Percentiles rank a stretch among this genome's conserved stretches.
These are phyloP conservation scores for Aaosphaeria pasadenensis DNA, from an alignment of 2,329 filamentous ascomycete species.

Conservation along the genomic window DNA sequence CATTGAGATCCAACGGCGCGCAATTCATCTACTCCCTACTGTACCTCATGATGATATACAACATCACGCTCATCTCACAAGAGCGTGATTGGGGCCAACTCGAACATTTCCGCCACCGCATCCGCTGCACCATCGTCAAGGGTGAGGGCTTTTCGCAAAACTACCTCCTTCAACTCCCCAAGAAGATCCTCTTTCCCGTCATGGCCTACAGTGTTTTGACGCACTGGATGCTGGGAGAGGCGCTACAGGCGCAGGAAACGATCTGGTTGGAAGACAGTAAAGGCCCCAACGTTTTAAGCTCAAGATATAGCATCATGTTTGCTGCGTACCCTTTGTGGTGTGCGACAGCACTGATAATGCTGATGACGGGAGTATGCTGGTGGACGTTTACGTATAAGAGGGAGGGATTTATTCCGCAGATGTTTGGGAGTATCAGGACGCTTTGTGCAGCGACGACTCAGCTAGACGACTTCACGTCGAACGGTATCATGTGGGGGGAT, in stretches of 20 bases:
- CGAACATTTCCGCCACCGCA: slow-evolving; percentile 17
- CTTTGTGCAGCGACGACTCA: slow-evolving; percentile 24
- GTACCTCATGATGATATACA: slow-evolving; percentile 30
- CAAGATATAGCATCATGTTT: slow-evolving; percentile 21
- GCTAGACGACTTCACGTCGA: slow-evolving; percentile 23
- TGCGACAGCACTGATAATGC: slow-evolving; percentile 22
- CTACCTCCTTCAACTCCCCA: slow-evolving; percentile 30
- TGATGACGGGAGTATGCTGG: slow-evolving; percentile 29
- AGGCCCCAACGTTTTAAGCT: slow-evolving; percentile 14
- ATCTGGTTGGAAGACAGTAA: slow-evolving; percentile 16
- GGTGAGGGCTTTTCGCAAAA: slow-evolving; percentile 23
- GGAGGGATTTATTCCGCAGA: slow-evolving; percentile 32
- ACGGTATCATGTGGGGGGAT: slow-evolving; percentile 24
- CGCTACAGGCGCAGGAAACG: slow-evolving; percentile 23
- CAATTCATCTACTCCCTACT: slow-evolving; percentile 30
- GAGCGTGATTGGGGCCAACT: slow-evolving; percentile 29
- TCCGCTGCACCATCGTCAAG: slow-evolving; percentile 26
- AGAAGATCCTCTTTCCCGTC: slow-evolving; percentile 25
- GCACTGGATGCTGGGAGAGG: slow-evolving; percentile 32
- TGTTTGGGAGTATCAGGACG: slow-evolving; percentile 30
- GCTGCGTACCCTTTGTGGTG: slow-evolving; percentile 24
- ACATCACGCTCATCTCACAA: slow-evolving; percentile 21
- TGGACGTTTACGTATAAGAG: slow-evolving; percentile 28
- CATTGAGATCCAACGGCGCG: slow-evolving; percentile 21
- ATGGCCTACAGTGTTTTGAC: slow-evolving; percentile 26